Evolutionary conservation across 352 stramenopile species (phyloP).

Genomic region (Globisporangium echinulatum): DNA sequence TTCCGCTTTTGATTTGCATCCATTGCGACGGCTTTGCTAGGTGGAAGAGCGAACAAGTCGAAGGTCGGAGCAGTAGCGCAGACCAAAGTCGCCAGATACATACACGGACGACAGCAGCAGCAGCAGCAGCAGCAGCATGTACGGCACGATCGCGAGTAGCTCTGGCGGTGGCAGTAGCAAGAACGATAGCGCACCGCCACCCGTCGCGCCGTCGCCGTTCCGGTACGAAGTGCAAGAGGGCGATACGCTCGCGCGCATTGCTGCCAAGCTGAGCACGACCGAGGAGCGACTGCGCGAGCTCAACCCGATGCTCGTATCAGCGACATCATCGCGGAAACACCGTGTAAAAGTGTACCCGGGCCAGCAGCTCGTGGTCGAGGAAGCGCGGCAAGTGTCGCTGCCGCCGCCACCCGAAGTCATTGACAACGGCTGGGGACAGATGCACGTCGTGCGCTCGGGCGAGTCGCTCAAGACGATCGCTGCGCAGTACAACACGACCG

Average conservation of each 20-base stretch:
- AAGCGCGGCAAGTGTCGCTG: slow-evolving; percentile 57
- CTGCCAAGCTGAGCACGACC: slow-evolving; percentile 55
- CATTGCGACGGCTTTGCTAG: not conserved
- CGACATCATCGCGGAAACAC: slow-evolving; percentile 20
- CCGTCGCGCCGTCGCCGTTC: slow-evolving; percentile 45
- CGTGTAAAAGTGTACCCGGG: slow-evolving; percentile 59
- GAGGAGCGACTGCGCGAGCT: slow-evolving; percentile 48
- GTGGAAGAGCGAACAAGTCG: too few relatives aligned
- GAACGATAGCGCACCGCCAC: slow-evolving; percentile 13
- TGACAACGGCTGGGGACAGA: slow-evolving; percentile 79
- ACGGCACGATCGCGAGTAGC: slow-evolving; percentile 32
- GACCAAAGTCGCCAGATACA: too few relatives aligned
- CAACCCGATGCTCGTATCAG: slow-evolving; percentile 52
- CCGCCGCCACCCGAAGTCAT: slow-evolving; percentile 72
- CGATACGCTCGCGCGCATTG: slow-evolving; percentile 61
- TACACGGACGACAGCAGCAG: not conserved
- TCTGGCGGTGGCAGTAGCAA: slow-evolving; percentile 16
- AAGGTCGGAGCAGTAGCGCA: too few relatives aligned
- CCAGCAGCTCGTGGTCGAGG: slow-evolving; percentile 73
- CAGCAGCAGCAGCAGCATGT: slow-evolving; percentile 28
- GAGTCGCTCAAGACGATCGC: slow-evolving; percentile 70
- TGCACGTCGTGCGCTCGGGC: slow-evolving; percentile 68
- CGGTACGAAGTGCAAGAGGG: slow-evolving; percentile 61
- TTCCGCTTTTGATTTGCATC: slow-evolving; percentile 5
- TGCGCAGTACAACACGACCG: slow-evolving; percentile 72